phyloP scores from a whole-genome alignment of 257 asterid species.

The Jacaranda mimosifolia region DNA sequence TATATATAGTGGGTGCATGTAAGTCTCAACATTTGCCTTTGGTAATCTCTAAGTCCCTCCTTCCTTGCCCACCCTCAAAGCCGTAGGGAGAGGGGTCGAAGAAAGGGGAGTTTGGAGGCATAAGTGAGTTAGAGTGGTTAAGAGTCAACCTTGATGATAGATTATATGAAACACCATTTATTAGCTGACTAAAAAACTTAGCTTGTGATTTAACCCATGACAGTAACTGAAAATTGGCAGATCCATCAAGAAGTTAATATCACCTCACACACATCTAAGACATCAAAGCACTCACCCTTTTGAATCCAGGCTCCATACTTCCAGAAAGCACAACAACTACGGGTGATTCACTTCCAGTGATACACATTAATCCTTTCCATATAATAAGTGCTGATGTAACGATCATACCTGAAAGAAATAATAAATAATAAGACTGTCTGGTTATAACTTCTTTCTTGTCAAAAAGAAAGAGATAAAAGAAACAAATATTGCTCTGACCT shows the following conservation, averaged over 20 bases:
- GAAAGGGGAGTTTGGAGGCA: constrained; percentile 21
- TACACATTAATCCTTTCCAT: constrained; percentile 98
- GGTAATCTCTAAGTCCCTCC: neutral
- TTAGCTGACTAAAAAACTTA: constrained; percentile 8
- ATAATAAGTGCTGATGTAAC: constrained; percentile 97
- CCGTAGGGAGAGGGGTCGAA: neutral
- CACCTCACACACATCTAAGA: constrained; percentile 18
- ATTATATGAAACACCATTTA: constrained; percentile 1
- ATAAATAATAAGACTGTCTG: constrained; percentile 19
- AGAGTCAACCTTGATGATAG: constrained; percentile 14
- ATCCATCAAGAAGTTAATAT: constrained; percentile 26
- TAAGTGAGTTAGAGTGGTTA: neutral
- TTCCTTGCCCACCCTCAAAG: constrained; percentile 1
- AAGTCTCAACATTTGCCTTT: constrained; percentile 1
- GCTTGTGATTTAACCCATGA: neutral
- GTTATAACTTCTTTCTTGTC: constrained; percentile 10
- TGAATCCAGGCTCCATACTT: constrained; percentile 99
- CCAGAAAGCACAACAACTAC: constrained; percentile 99
- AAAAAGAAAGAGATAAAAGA: neutral
- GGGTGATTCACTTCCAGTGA: constrained; percentile 98
- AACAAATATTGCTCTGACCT: neutral
- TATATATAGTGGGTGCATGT: neutral
- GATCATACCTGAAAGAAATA: constrained; percentile 76
- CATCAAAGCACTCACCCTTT: constrained; percentile 71
- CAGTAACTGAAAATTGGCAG: constrained; percentile 10